Conservation (phyloP, 345 rosid genomes). For the Cardamine resedifolia region DNA sequence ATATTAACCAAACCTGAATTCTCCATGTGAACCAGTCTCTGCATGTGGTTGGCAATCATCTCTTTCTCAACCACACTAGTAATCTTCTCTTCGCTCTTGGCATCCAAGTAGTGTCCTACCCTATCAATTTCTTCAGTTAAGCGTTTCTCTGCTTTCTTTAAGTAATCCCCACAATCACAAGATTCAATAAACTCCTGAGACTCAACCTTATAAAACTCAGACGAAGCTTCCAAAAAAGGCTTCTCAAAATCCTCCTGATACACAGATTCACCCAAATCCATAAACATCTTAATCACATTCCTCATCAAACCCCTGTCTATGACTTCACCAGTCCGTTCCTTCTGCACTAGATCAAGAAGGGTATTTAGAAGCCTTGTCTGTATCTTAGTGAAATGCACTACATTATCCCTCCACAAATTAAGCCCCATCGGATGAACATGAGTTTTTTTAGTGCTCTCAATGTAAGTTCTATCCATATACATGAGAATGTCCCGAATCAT, state of each 20-base stretch:
- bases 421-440: slow-evolving; percentile 95
- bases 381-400: slow-evolving; percentile 70
- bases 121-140: slow-evolving; percentile 94
- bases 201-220: slow-evolving; percentile 87
- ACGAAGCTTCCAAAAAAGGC: slow-evolving; percentile 85
- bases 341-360: slow-evolving; percentile 77
- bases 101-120: slow-evolving; percentile 88
- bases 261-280: slow-evolving; percentile 90
- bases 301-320: slow-evolving; percentile 93
- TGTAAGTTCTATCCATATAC: slow-evolving; percentile 98
- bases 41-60: slow-evolving; percentile 99
- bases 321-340: slow-evolving; percentile 88
- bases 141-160: slow-evolving; percentile 91
- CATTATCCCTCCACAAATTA: slow-evolving; percentile 88
- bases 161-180: slow-evolving; percentile 93
- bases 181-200: slow-evolving; percentile 90
- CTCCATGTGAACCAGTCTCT: slow-evolving; percentile 96
- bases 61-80: slow-evolving; percentile 95
- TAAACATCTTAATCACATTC: slow-evolving; percentile 87
- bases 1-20: slow-evolving; percentile 91
- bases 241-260: slow-evolving; percentile 98
- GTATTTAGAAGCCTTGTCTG: slow-evolving; percentile 72
- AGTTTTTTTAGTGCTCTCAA: slow-evolving; percentile 72
- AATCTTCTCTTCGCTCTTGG: slow-evolving; percentile 85
- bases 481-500: slow-evolving; percentile 97